Conservation (phyloP, 2,329 filamentous ascomycete species). For the Venturia effusa region DNA sequence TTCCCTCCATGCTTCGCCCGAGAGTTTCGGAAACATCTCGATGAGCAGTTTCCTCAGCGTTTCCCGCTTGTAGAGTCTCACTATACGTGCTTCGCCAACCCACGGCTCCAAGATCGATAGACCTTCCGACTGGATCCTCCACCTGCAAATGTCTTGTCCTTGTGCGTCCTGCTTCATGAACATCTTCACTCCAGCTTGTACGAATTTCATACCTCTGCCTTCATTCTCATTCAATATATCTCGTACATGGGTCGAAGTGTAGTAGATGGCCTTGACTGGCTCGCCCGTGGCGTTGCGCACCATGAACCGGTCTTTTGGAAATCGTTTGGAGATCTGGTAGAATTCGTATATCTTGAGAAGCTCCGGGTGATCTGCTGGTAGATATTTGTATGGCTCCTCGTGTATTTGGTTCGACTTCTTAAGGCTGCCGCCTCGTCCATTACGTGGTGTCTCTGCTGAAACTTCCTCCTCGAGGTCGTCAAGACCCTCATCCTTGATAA, state of each 20-base stretch:
- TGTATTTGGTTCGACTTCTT: slow-evolving; percentile 40
- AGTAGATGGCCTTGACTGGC: slow-evolving; percentile 92
- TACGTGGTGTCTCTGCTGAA: not conserved
- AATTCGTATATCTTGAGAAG: slow-evolving; percentile 70
- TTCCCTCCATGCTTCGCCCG: slow-evolving; percentile 59
- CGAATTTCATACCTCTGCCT: slow-evolving; percentile 83
- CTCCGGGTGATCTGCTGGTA: slow-evolving; percentile 62
- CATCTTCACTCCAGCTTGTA: slow-evolving; percentile 96
- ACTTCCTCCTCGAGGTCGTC: not conserved
- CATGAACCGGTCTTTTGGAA: slow-evolving; percentile 87
- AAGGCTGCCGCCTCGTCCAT: slow-evolving; percentile 16
- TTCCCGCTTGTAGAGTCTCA: slow-evolving; percentile 63
- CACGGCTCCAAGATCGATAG: slow-evolving; percentile 85
- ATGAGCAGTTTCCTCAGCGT: slow-evolving; percentile 75
- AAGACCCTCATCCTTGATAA: not conserved
- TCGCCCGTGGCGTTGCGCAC: slow-evolving; percentile 85
- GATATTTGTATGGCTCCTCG: slow-evolving; percentile 93
- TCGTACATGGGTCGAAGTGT: slow-evolving; percentile 73
- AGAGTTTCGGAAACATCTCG: slow-evolving; percentile 93
- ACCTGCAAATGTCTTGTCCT: slow-evolving; percentile 73
- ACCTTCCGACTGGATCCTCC: slow-evolving; percentile 93
- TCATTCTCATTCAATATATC: slow-evolving; percentile 83
- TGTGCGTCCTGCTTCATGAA: slow-evolving; percentile 97
- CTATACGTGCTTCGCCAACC: slow-evolving; percentile 66
- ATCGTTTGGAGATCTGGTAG: slow-evolving; percentile 72